Evolutionary conservation across 2,329 filamentous ascomycete species (phyloP), one percentile per base, ranked within the genome.

Genomic region (Elsinoe necatrix): DNA sequence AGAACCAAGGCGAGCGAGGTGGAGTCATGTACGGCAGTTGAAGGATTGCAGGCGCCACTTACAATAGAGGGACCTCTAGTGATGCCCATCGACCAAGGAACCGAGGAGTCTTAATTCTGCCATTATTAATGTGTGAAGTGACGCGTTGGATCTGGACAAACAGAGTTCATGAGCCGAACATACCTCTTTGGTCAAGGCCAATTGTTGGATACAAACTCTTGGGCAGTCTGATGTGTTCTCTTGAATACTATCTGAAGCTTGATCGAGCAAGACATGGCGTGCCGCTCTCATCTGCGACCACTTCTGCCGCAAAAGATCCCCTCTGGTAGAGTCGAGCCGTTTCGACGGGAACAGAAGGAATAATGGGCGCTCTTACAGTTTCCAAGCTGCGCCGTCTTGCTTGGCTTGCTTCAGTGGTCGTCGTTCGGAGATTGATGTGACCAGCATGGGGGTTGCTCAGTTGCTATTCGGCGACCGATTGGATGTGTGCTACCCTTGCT

Each of bases 11-110:
- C 11, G 25, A 11, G 34, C 21, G 23, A 47, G 23, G 48, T n/a
- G 29, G 29, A 39, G 48, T 52, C 48, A 52, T 39, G 48, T 18
- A 52, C 6, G 48, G 31, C 48, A 52, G 48, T 52, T 52, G 48
- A 8, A 34, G 25, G 48, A 34, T 23, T 12, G 29, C 48, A 52
- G 16, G 48, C 31, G 48, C 48, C 48, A 52, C 29, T 50, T 18
- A 31, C n/a, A 14, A 12, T 50, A 29, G 27, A 18, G 31, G 39
- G 34, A 37, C 41, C 12, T 45, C 41, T 4, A 23, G 4, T 5
- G 20, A 45, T 4, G 41, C 18, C 41, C 16, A 20, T 18, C 14
- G 27, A 29, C n/a, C n/a, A n/a, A 18, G 43, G 23, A 12, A 18
- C 23, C n/a, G n/a, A n/a, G n/a, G n/a, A n/a, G n/a, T n/a, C n/a